Base-by-base conservation (phyloP, 2,329 filamentous ascomycete genomes). In the Fusarium euwallaceae region DNA sequence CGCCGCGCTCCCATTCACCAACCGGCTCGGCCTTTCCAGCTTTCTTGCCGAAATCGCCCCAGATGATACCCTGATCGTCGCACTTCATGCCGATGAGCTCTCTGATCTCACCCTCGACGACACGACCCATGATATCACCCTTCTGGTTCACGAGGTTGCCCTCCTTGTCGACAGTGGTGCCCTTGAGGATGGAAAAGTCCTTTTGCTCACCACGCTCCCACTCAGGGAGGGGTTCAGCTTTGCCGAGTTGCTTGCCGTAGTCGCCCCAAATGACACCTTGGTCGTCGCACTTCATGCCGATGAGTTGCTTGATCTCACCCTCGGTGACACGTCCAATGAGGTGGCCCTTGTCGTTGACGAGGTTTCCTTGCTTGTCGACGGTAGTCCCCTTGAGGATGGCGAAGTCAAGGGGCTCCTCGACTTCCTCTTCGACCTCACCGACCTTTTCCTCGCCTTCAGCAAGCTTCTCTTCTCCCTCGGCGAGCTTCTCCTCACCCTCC, bases 1-100 rank as follows among this genome's bases (percentile, higher is more conserved):
- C 69, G 0, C 88, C 86, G 70, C 88, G 87, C 80, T 90, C 87
- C 32, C 88, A 82, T 63, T 86, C 85, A 3, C 79, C 74, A 84
- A 90, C 93, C 68, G 92, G 90, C 79, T 95, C 92, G 3, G 90
- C 91, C 71, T 88, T 90, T 39, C 92, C 92, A 36, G 93, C 86
- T 14, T 86, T 85, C 78, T 93, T 93, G 24, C 92, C 92, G 8
- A 68, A 76, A 14, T 86, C 89, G 78, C 93, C 92, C 7, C 92
- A 82, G 41, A 94, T 88, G 51, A 92, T 91, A 7, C 92, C 92
- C 58, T 93, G 91, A 20, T 91, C 85, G 66, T 94, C 92, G 22
- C 93, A 90, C 32, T 86, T 83, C 79, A 91, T 92, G 39, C 92
- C 92, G 58, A 89, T 87, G n/a, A 93, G 86, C 67, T 92, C 86